Percentiles rank a stretch among this genome's conserved stretches.
Evolutionary conservation across 805 yeast genomes (phyloP).

Genomic region (Yarrowia phangngaensis): DNA sequence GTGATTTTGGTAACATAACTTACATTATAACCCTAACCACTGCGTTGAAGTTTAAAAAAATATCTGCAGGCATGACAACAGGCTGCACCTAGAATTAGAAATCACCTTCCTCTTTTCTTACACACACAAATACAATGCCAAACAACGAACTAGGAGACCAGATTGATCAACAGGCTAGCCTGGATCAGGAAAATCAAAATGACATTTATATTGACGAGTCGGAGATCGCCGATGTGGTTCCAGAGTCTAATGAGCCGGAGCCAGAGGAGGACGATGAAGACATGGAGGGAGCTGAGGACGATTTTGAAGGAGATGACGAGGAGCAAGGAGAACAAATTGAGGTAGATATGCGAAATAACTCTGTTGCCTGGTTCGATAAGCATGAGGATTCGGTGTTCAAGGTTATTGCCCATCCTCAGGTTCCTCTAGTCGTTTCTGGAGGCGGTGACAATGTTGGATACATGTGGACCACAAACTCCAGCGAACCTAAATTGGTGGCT

Average conservation of each 20-base stretch:
- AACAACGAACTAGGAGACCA: conserved; percentile 1
- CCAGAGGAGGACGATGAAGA: conserved; percentile 23
- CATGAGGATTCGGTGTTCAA: conserved; percentile 86
- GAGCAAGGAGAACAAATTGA: conserved; percentile 44
- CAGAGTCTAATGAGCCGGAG: conserved; percentile 5
- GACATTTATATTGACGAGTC: conserved; percentile 14
- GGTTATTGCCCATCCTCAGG: conserved; percentile 74
- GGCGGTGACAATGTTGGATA: conserved; percentile 91
- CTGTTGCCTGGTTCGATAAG: conserved; percentile 81
- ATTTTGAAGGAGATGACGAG: not conserved
- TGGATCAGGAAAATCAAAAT: conserved; percentile 8
- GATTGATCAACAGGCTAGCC: conserved; percentile 7
- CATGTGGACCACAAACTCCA: conserved; percentile 78
- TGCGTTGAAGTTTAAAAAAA: conserved; percentile 19
- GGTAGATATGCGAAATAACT: conserved; percentile 84
- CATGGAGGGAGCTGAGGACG: conserved; percentile 16
- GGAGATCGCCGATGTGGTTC: conserved; percentile 19
- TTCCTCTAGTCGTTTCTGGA: conserved; percentile 84
- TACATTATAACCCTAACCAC: not conserved
- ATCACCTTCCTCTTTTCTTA: not conserved
- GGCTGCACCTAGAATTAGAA: too few species aligned
- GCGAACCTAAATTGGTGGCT: conserved; percentile 76
- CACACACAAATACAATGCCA: not conserved
- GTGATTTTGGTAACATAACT: too few species aligned
- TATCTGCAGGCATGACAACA: conserved; percentile 25